Conservation (phyloP, 805 yeast species). For the Kuraishia molischiana region DNA sequence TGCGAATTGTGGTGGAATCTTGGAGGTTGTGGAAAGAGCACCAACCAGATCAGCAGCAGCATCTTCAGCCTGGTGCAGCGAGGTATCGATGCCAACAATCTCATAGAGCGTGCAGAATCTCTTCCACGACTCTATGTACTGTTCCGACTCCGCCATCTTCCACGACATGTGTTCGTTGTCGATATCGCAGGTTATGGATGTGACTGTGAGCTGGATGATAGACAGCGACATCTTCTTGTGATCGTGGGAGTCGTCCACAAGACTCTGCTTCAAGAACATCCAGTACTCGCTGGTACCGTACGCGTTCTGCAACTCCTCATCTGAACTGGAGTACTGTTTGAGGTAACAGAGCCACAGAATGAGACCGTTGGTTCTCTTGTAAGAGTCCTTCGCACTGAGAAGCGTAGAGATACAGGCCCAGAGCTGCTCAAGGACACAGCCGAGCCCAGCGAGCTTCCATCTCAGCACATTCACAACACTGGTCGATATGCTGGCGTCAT, state of each 20-base stretch:
- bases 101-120: constrained; percentile 68
- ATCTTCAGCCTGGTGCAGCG: constrained; percentile 78
- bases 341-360: constrained; percentile 3
- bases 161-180: constrained; percentile 32
- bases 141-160: constrained; percentile 15
- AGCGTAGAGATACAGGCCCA: constrained; percentile 2
- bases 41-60: constrained; percentile 54
- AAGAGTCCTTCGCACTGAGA: background rate
- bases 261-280: constrained; percentile 44
- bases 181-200: constrained; percentile 25
- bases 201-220: constrained; percentile 51
- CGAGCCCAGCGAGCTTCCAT: background rate
- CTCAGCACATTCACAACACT: background rate
- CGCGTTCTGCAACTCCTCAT: constrained; percentile 18
- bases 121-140: constrained; percentile 49
- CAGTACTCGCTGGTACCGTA: constrained; percentile 35
- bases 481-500: background rate
- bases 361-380: constrained; percentile 1
- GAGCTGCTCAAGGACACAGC: background rate
- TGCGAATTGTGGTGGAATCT: constrained; percentile 63
- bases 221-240: constrained; percentile 61
- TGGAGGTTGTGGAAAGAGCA: constrained; percentile 37
- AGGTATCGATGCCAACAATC: constrained; percentile 75
- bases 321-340: background rate
- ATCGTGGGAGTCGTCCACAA: constrained; percentile 51